Evolutionary conservation across 495 filamentous ascomycete genomes (phyloP).

Genomic region (Xylaria nigripes): DNA sequence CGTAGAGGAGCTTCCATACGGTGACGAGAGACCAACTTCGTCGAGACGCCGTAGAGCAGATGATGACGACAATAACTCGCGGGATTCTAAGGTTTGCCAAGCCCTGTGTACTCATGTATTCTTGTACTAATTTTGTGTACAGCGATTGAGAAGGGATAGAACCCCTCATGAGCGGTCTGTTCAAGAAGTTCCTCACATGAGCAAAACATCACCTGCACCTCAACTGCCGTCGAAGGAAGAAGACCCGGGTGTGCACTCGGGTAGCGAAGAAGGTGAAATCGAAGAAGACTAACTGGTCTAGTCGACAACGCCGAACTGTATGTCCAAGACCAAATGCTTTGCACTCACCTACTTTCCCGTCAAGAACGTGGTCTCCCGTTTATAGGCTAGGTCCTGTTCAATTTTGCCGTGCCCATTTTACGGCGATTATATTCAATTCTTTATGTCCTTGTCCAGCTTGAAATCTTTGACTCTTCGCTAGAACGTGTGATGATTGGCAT

Average conservation of each 20-base stretch:
- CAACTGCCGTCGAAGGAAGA: conserved; percentile 52
- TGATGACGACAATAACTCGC: conserved; percentile 64
- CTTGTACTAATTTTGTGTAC: conserved; percentile 16
- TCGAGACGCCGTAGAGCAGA: conserved; percentile 60
- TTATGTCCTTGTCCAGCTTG: neutral
- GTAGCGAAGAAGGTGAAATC: conserved; percentile 97
- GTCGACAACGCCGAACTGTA: conserved; percentile 3
- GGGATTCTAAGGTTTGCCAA: conserved; percentile 50
- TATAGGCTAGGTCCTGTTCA: neutral
- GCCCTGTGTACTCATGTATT: neutral
- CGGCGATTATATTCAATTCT: neutral
- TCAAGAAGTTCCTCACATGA: conserved; percentile 44
- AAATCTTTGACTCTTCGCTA: conserved; percentile 11
- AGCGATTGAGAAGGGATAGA: conserved; percentile 56
- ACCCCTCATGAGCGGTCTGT: conserved; percentile 52
- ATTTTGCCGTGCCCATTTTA: neutral
- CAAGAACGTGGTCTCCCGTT: conserved; percentile 5
- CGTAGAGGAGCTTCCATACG: conserved; percentile 79
- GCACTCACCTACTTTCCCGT: neutral
- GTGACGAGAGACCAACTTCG: conserved; percentile 59
- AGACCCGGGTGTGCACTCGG: conserved; percentile 61
- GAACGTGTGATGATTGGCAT: conserved; percentile 20
- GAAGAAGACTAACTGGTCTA: conserved; percentile 64
- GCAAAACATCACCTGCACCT: conserved; percentile 43
- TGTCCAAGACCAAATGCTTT: conserved; percentile 5